Conservation (phyloP, 2,329 filamentous ascomycete species). For the Alternaria sp. region DNA sequence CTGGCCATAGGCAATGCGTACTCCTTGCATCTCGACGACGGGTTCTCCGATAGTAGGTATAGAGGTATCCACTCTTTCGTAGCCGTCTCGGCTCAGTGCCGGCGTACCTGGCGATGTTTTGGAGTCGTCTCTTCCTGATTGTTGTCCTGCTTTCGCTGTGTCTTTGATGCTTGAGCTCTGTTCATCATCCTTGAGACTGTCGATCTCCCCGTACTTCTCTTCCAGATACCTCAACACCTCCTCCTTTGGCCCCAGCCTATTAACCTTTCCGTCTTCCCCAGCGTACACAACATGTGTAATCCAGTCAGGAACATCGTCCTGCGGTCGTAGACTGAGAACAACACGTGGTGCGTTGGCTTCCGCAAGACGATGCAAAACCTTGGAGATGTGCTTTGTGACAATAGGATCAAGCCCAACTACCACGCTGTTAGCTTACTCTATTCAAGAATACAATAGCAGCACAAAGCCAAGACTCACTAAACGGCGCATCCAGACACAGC, state of each 20-base stretch:
- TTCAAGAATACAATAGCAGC: not conserved
- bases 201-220: conserved; percentile 35
- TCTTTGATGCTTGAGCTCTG: conserved; percentile 31
- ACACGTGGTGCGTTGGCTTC: conserved; percentile 73
- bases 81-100: conserved; percentile 43
- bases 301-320: conserved; percentile 89
- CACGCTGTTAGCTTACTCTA: not conserved
- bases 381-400: conserved; percentile 75
- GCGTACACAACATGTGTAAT: conserved; percentile 84
- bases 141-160: conserved; percentile 37
- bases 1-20: conserved; percentile 79
- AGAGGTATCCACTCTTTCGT: conserved; percentile 32
- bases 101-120: conserved; percentile 4
- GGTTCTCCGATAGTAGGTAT: conserved; percentile 64
- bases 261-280: conserved; percentile 70
- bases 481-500: conserved; percentile 84
- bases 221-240: conserved; percentile 63
- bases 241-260: conserved; percentile 70
- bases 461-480: conserved; percentile 63
- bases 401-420: conserved; percentile 87
- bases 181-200: conserved; percentile 14
- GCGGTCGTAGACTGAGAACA: conserved; percentile 79
- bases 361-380: conserved; percentile 73
- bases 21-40: conserved; percentile 86
- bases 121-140: conserved; percentile 33